Evolutionary conservation across 345 rosid genomes (phyloP), one percentile per base, ranked within the genome.

Genomic region (Excoecaria agallocha): DNA sequence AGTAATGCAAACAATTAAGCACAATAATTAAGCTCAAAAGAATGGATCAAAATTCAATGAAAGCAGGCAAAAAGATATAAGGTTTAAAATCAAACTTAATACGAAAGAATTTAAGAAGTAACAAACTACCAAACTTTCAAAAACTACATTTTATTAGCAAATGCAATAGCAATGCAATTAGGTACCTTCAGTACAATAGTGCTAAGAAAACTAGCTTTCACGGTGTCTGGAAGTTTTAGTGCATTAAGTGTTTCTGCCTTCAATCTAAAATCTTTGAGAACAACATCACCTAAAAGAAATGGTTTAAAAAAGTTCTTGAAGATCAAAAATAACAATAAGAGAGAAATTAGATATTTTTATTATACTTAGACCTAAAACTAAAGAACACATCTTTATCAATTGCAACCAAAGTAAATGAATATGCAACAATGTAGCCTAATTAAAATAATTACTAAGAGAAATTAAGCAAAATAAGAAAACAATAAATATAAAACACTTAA

Each of bases 181-280:
- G 98, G 97, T 78, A 93, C 99, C 99, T 95, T 91, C 67, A 95
- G 74, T 6, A 97, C 91, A 63, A 95, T 88, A 54, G 94, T 86
- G 30, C 99, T 98, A 65, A 95, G n/a, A 89, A 95, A 95, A 78
- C 99, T 98, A 75, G 97, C 96, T 91, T 91, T 93, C 69, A 91
- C 99, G 67, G 91, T 89, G 48, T 93, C 96, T 11, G 99, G 99
- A 78, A 95, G 98, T 71, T 90, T 91, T 68, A 95, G 84, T 13
- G 98, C 85, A 84, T 93, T 95, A 48, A 95, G 85, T 46, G 99
- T 97, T 83, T 95, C 99, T 0, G 98, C 93, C 87, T 93, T 95
- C 83, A 95, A 77, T 69, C 87, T 90, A 82, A 95, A 85, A 86
- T 95, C 97, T 82, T 90, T 93, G 69, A 95, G 98, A 73, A 93